Evolutionary conservation across 225 moss, liverwort and hornwort genomes (phyloP).

Genomic region (Rhytidiadelphus loreus): DNA sequence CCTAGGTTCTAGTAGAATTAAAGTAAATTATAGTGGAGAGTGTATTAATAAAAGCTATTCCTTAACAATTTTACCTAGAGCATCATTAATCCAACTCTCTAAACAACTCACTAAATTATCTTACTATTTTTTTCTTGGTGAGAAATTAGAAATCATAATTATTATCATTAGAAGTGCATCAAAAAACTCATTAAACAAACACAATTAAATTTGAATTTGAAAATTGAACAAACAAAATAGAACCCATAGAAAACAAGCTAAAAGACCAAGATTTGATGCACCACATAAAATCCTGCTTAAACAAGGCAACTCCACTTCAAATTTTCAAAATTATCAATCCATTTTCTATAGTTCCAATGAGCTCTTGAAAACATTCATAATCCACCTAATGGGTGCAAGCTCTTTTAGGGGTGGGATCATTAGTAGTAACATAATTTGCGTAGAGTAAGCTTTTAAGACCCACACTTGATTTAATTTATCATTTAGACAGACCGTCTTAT

Average conservation of each 20-base stretch:
- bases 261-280: accelerated
- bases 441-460: neutral
- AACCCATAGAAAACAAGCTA: accelerated
- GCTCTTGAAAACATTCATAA: neutral
- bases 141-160: neutral
- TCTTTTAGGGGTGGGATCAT: accelerated
- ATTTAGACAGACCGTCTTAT: accelerated
- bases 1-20: no score
- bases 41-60: no score
- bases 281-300: accelerated
- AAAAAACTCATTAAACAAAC: neutral
- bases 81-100: no score
- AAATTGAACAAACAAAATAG: neutral
- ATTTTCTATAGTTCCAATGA: accelerated
- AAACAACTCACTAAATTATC: neutral
- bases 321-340: neutral
- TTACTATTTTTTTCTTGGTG: neutral
- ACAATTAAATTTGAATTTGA: neutral
- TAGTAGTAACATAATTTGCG: accelerated
- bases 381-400: accelerated
- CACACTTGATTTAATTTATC: neutral
- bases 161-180: accelerated
- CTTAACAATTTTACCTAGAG: no score
- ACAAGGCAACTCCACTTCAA: neutral
- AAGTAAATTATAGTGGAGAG: no score